Evolutionary conservation across 2,329 filamentous ascomycete genomes (phyloP), one percentile per base, ranked within the genome.

Genomic region (Botrytis aclada): DNA sequence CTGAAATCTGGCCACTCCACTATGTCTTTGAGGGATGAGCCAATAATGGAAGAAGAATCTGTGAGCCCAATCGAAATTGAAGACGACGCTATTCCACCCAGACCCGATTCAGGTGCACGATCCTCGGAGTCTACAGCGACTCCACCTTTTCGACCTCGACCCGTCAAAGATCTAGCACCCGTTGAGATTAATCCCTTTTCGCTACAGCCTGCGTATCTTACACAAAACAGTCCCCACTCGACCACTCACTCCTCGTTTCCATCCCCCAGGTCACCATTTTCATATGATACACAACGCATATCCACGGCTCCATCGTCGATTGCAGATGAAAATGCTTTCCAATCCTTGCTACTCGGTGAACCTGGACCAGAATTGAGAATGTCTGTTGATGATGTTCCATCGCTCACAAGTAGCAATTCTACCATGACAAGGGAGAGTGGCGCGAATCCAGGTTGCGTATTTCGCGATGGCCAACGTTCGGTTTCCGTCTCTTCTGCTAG

Each of bases 241-340:
- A 88, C 74, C 87, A 88, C 75, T 84, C 89, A 79, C 87, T 80
- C 80, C 18, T 78, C 79, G 7, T 78, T 81, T 83, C 86, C 92
- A 1, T 94, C 92, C 8, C 92, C 92, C 0, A 88, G 91, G 70
- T 88, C 91, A 74, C 85, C 90, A 73, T 84, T 92, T 81, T 90
- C 89, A 6, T 90, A 93, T 72, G 92, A 95, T 75, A 88, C 88
- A 1, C 90, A 92, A 70, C 88, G 91, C 32, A 88, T 94, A 41
- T 93, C 92, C 9, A 94, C 92, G 2, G 90, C 92, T 3, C 89
- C 91, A 9, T 95, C 92, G 1, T 94, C 92, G 0, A 84, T 91
- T 61, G 88, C 88, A 0, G 92, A 94, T 75, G 92, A 92, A 76
- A 90, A 89, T 73, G 88, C 86, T 54, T 91, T 93, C 80, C 89